phyloP scores from a whole-genome alignment of 1,284 basidiomycete genomes.

The Trametes polyzona region DNA sequence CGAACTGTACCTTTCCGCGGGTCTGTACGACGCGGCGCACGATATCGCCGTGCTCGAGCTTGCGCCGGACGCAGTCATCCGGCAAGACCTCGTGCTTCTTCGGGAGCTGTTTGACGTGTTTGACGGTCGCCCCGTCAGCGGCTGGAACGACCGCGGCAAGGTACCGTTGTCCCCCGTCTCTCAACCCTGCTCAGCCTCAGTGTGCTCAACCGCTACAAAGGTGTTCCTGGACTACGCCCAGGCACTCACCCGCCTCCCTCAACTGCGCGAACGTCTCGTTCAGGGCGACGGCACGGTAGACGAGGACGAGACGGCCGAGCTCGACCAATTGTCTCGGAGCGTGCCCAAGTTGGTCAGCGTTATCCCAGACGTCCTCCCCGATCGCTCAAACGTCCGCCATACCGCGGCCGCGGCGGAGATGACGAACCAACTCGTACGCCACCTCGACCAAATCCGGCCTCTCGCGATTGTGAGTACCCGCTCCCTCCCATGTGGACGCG shows the following conservation, averaged over 20 bases:
- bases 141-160: conserved; percentile 83
- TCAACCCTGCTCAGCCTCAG: conserved; percentile 21
- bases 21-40: conserved; percentile 77
- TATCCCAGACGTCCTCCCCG: conserved; percentile 69
- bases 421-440: conserved; percentile 62
- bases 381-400: conserved; percentile 61
- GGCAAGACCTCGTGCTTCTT: conserved; percentile 79
- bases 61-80: conserved; percentile 89
- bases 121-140: conserved; percentile 61
- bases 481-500: conserved; percentile 13
- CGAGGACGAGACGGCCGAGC: conserved; percentile 50
- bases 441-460: conserved; percentile 63
- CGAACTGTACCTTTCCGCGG: conserved; percentile 75
- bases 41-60: conserved; percentile 80
- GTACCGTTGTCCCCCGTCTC: conserved; percentile 39
- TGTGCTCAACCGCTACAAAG: conserved; percentile 46
- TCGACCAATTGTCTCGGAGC: conserved; percentile 61
- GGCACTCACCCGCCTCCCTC: conserved; percentile 64
- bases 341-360: conserved; percentile 72
- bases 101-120: conserved; percentile 76
- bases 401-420: conserved; percentile 75
- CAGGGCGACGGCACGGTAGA: conserved; percentile 50
- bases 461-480: conserved; percentile 57
- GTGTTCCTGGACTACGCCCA: conserved; percentile 71
- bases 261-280: conserved; percentile 52